Evolutionary conservation across 352 stramenopile species (phyloP).

Genomic region (Albugo candida): DNA sequence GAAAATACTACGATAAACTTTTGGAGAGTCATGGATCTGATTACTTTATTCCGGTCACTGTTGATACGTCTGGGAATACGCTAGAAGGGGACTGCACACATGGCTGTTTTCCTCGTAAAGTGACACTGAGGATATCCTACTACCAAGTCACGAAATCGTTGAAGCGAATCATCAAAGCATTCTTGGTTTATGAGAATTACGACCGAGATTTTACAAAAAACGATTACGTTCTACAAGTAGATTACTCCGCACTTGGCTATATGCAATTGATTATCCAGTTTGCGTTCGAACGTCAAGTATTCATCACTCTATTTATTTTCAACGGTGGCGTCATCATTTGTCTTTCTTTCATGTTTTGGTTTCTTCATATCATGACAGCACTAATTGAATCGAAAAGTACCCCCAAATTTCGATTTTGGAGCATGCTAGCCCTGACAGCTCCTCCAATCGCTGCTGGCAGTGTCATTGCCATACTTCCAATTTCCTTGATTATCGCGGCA

Average conservation of each 20-base stretch:
- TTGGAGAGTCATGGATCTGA: constrained; percentile 42
- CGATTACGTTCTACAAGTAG: constrained; percentile 83
- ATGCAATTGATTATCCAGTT: constrained; percentile 93
- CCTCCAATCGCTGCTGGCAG: constrained; percentile 76
- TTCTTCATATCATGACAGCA: constrained; percentile 24
- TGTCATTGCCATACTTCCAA: constrained; percentile 73
- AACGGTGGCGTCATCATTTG: constrained; percentile 76
- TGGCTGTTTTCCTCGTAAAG: constrained; percentile 82
- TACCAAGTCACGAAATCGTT: constrained; percentile 81
- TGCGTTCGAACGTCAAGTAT: constrained; percentile 86
- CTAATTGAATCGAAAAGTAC: constrained; percentile 83
- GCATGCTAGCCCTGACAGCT: constrained; percentile 82
- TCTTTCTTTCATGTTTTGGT: constrained; percentile 75
- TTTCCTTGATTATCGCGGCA: constrained; percentile 38
- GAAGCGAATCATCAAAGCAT: constrained; percentile 86
- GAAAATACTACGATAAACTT: constrained; percentile 48
- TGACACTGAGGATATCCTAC: constrained; percentile 88
- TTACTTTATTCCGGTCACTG: constrained; percentile 87
- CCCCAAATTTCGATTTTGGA: constrained; percentile 81
- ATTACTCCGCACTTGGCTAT: constrained; percentile 88
- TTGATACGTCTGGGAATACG: constrained; percentile 70
- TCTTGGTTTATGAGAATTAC: constrained; percentile 83
- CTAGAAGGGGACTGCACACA: constrained; percentile 78
- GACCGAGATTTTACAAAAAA: constrained; percentile 76
- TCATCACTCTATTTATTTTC: constrained; percentile 85